Percentiles rank a stretch among this genome's conserved stretches.
These are phyloP conservation scores for Aspergillus floridensis DNA, from an alignment of 2,329 filamentous ascomycete species.

Conservation along the genomic window DNA sequence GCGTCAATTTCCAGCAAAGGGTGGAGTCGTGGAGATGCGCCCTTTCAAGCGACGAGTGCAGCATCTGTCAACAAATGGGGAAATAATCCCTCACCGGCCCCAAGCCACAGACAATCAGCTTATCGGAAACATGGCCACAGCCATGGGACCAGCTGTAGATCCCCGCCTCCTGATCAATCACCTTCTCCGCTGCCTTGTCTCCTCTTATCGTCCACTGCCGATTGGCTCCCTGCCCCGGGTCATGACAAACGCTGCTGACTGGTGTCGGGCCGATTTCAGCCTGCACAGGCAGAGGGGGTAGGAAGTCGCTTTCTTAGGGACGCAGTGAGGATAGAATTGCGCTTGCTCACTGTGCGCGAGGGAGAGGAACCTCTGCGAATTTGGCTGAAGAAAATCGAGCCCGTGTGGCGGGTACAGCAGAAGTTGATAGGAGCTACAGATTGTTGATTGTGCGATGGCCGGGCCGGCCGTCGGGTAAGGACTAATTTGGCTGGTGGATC, in stretches of 20 bases:
- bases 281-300: not conserved
- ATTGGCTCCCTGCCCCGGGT: conserved; percentile 22
- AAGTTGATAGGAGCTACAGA: not conserved
- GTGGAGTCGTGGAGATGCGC: not conserved
- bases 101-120: not conserved
- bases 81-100: not conserved
- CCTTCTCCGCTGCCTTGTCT: conserved; percentile 8
- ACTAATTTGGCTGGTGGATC: not conserved
- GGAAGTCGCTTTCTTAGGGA: not conserved
- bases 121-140: not conserved
- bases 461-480: not conserved
- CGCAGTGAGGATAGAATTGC: not conserved
- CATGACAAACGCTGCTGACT: conserved; percentile 38
- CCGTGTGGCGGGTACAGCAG: not conserved
- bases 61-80: not conserved
- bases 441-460: not conserved
- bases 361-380: not conserved
- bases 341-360: not conserved
- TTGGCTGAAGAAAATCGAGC: not conserved
- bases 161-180: not conserved
- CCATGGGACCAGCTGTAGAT: not conserved
- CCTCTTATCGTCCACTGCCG: conserved; percentile 27
- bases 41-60: not conserved
- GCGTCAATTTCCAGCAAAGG: not conserved
- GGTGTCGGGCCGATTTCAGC: conserved; percentile 14